Conservation (phyloP, 495 filamentous ascomycete species). For the Podospora fimiseda region DNA sequence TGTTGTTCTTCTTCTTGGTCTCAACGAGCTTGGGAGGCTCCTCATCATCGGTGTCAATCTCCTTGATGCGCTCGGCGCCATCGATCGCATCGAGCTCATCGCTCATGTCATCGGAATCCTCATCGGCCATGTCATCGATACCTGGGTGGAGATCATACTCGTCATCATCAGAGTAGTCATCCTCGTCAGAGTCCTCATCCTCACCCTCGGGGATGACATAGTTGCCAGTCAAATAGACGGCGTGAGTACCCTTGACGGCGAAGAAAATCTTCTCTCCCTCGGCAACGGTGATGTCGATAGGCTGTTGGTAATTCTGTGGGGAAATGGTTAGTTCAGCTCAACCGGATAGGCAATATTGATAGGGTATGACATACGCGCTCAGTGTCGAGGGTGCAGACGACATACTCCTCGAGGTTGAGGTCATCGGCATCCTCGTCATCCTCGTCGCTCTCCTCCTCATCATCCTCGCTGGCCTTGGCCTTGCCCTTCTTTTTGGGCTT, state of each 20-base stretch:
- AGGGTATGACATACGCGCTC: slow-evolving; percentile 38
- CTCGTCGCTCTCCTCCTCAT: slow-evolving; percentile 51
- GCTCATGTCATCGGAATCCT: slow-evolving; percentile 67
- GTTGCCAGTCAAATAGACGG: slow-evolving; percentile 89
- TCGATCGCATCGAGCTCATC: slow-evolving; percentile 80
- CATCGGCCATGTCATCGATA: slow-evolving; percentile 32
- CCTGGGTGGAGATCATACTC: slow-evolving; percentile 73
- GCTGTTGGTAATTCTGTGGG: slow-evolving; percentile 79
- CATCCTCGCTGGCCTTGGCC: slow-evolving; percentile 74
- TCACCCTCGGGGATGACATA: slow-evolving; percentile 61
- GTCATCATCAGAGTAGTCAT: slow-evolving; percentile 62
- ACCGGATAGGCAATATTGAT: background rate
- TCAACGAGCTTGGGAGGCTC: slow-evolving; percentile 69
- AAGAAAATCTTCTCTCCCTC: slow-evolving; percentile 88
- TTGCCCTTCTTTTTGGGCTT: slow-evolving; percentile 49
- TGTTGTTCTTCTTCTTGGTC: slow-evolving; percentile 65
- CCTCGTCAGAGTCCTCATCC: slow-evolving; percentile 43
- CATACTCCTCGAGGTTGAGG: slow-evolving; percentile 72
- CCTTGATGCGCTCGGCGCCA: slow-evolving; percentile 72
- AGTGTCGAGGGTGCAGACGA: slow-evolving; percentile 90
- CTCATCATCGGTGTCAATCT: slow-evolving; percentile 80
- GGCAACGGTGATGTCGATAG: slow-evolving; percentile 83
- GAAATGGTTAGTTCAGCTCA: slow-evolving; percentile 24
- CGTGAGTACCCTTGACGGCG: slow-evolving; percentile 81
- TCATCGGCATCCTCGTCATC: slow-evolving; percentile 61